phyloP scores from a whole-genome alignment of 2,329 filamentous ascomycete species.

The Colletotrichum tabaci region DNA sequence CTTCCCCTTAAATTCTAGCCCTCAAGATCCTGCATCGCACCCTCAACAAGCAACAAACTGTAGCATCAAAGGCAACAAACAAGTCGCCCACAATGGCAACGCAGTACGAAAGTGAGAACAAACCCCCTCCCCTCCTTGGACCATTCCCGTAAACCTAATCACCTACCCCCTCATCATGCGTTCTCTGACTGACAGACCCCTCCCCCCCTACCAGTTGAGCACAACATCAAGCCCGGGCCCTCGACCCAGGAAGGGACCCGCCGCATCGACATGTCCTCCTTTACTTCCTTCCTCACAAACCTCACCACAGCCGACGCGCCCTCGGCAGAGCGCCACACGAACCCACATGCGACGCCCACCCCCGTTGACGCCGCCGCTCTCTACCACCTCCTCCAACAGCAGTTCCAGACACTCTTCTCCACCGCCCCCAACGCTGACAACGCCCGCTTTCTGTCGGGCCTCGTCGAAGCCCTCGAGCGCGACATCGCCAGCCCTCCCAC shows the following conservation, averaged over 20 bases:
- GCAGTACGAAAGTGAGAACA: conserved; percentile 67
- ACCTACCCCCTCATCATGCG: conserved; percentile 7
- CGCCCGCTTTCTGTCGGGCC: conserved; percentile 63
- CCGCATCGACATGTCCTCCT: conserved; percentile 75
- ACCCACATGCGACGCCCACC: conserved; percentile 72
- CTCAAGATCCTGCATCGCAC: not conserved
- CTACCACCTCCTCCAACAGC: conserved; percentile 72
- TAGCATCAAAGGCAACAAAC: not conserved
- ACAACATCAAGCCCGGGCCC: conserved; percentile 69
- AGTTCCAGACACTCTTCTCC: conserved; percentile 65
- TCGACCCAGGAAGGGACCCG: conserved; percentile 61
- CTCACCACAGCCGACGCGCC: conserved; percentile 56
- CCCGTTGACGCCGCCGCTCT: conserved; percentile 71
- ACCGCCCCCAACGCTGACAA: conserved; percentile 66
- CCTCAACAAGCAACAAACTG: not conserved
- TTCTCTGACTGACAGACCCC: conserved; percentile 26
- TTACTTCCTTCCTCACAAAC: conserved; percentile 70
- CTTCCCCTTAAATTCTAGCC: no score
- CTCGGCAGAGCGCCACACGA: conserved; percentile 56
- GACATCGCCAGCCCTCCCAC: conserved; percentile 68
- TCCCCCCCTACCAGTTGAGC: conserved; percentile 66
- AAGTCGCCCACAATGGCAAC: conserved; percentile 62
- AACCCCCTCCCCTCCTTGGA: conserved; percentile 24
- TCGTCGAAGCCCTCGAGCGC: conserved; percentile 63
- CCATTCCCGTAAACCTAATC: conserved; percentile 30